Base-by-base conservation (phyloP, 345 rosid genomes). In the Clarkia xantiana region DNA sequence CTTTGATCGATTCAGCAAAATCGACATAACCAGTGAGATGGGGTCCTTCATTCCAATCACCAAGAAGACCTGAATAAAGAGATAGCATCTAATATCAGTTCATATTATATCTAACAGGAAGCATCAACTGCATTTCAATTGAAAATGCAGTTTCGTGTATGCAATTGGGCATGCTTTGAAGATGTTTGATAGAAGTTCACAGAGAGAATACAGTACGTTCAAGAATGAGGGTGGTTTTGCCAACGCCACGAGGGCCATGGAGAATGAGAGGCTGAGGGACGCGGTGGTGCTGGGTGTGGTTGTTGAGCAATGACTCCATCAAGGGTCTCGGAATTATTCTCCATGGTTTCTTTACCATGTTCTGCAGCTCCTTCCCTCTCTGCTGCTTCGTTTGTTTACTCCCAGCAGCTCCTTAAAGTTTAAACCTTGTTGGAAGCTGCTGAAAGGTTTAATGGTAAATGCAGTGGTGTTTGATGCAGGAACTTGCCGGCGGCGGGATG, bases 161-260 rank as follows among this genome's bases (percentile, higher is more conserved):
- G 23, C 18, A 46, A 14, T 13, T 12, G 13, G n/a, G 44, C 11
- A 11, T 14, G 54, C 59, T 43, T 10, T 34, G 38, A 20, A 40
- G 19, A 3, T 11, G 63, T 52, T 60, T 48, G 63, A 46, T 40
- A 40, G 53, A 60, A 52, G 20, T 45, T 34, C 47, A 11, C 18
- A 29, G 5, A 29, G 36, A 29, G 36, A 7, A 22, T 2, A 23
- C 36, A 11, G 44, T 77, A 87, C 96, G 84, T 51, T 91, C 89
- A 18, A 83, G 84, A 67, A 91, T 61, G 49, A 91, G 74, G 15
- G 99, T 86, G 65, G 98, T 91, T 64, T 91, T 91, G 78, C 96
- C 95, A 67, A 71, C 85, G 70, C 98, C 98, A 18, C 98, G 88
- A 53, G 98, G 98, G 48, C 98, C 96, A 42, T 87, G 96, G 74